Evolutionary conservation across 1,284 basidiomycete genomes (phyloP).

Genomic region (Marasmius fiardii): DNA sequence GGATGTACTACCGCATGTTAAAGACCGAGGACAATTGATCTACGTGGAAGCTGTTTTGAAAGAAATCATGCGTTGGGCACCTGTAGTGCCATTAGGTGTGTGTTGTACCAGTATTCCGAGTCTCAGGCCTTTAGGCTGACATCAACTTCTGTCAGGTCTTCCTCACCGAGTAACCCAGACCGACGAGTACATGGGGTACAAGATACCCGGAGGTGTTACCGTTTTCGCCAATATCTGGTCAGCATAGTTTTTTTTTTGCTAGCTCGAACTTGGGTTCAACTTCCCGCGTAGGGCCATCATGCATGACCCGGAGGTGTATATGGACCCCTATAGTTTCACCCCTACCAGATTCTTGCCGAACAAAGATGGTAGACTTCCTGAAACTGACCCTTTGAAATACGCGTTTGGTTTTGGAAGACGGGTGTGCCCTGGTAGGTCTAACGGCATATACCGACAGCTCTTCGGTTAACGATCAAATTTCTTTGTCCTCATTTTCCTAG

Average conservation of each 20-base stretch:
- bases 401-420: slow-evolving; percentile 13
- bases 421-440: not conserved
- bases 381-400: slow-evolving; percentile 1
- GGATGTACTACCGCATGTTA: not conserved
- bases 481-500: not conserved
- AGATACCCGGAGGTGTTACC: slow-evolving; percentile 6
- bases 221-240: slow-evolving; percentile 8
- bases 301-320: not conserved
- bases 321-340: not conserved
- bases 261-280: not conserved
- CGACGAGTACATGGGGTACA: slow-evolving; percentile 7
- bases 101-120: not conserved
- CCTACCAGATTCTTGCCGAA: not conserved
- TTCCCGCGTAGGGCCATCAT: not conserved
- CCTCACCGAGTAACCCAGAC: not conserved
- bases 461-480: no score
- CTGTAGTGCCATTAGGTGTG: not conserved
- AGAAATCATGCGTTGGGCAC: slow-evolving; percentile 2
- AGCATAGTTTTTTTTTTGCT: not conserved
- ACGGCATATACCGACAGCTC: not conserved
- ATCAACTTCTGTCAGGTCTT: not conserved
- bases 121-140: not conserved
- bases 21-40: not conserved
- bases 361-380: not conserved
- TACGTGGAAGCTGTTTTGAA: slow-evolving; percentile 3